Conservation (phyloP, 2,329 filamentous ascomycete genomes). For the Endoconidiophora laricicola region DNA sequence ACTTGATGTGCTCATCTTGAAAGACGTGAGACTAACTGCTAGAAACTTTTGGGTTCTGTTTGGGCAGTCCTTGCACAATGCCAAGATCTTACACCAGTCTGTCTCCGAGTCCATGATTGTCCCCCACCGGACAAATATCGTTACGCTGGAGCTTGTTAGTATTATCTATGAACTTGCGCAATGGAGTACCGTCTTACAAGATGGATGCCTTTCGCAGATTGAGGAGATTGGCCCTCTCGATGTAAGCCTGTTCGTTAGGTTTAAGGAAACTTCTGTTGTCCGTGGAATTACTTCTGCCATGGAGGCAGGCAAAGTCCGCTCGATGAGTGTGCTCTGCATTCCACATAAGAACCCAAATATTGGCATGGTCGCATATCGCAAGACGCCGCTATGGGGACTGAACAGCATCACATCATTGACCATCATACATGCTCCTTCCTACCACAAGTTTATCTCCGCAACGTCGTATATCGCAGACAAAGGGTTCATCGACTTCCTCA, state of each 20-base stretch:
- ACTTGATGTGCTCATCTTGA: too few relatives aligned
- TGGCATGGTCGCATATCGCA: neutral
- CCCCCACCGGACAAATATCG: too few relatives aligned
- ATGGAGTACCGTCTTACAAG: too few relatives aligned
- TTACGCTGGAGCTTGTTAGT: too few relatives aligned
- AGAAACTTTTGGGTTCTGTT: too few relatives aligned
- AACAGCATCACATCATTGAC: neutral
- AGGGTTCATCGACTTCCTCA: slow-evolving; percentile 13
- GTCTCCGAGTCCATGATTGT: too few relatives aligned
- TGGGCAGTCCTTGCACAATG: too few relatives aligned
- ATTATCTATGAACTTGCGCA: too few relatives aligned
- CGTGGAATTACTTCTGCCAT: neutral
- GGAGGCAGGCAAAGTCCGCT: neutral
- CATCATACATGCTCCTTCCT: neutral
- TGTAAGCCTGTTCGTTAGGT: neutral
- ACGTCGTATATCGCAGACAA: neutral
- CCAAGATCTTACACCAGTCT: too few relatives aligned
- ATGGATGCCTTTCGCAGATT: neutral
- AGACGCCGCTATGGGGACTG: slow-evolving; percentile 2
- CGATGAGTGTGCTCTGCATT: neutral
- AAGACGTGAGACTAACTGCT: too few relatives aligned
- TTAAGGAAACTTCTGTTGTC: neutral
- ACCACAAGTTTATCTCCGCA: neutral
- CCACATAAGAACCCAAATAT: neutral
- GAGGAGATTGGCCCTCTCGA: neutral